Evolutionary conservation across 257 asterid species (phyloP).

Genomic region (Anisodus tanguticus): DNA sequence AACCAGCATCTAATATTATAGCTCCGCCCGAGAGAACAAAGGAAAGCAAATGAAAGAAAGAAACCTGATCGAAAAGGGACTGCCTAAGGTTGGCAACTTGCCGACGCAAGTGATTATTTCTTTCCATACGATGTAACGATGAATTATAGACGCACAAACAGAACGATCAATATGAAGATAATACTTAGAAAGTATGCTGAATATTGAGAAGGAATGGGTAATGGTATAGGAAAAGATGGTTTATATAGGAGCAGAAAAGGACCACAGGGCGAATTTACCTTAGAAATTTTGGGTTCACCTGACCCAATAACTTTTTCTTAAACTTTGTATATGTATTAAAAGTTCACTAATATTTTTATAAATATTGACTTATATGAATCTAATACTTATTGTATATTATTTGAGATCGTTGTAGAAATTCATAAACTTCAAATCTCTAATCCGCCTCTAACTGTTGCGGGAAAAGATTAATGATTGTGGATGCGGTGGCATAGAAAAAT

Average conservation of each 20-base stretch:
- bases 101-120: constrained; percentile 43
- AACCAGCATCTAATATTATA: background rate
- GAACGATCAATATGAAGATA: background rate
- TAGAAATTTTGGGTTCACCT: background rate
- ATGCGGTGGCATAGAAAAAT: too few species aligned
- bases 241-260: background rate
- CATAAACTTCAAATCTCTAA: too few species aligned
- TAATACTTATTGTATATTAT: too few species aligned
- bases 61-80: constrained; percentile 69
- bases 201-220: background rate
- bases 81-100: constrained; percentile 69
- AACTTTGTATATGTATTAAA: too few species aligned
- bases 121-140: constrained; percentile 22
- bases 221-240: background rate
- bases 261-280: background rate
- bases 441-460: too few species aligned
- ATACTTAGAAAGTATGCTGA: background rate
- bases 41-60: background rate
- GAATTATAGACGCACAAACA: background rate
- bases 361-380: too few species aligned
- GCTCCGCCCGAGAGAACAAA: background rate
- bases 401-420: too few species aligned
- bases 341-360: too few species aligned
- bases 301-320: too few species aligned
- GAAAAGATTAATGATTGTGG: too few species aligned